phyloP scores from a whole-genome alignment of 78 protist genomes.

The Thecamonas trahens region DNA sequence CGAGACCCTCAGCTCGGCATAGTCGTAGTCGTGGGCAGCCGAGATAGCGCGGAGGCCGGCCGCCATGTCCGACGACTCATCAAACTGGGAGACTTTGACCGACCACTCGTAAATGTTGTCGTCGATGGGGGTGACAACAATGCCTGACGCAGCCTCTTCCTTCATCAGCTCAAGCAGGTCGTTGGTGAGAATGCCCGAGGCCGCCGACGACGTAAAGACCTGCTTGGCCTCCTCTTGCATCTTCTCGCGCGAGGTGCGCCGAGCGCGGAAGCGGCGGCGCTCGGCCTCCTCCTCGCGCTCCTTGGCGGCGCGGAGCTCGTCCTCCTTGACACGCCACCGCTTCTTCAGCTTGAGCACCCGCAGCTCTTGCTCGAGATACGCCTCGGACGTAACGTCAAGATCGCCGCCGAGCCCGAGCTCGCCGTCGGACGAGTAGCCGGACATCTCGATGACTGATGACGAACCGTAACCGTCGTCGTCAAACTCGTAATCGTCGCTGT shows the following conservation, averaged over 20 bases:
- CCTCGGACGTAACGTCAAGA: too few relatives aligned
- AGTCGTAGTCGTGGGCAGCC: constrained; percentile 12
- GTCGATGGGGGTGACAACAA: constrained; percentile 41
- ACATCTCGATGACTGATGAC: too few relatives aligned
- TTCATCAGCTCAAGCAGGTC: constrained; percentile 46
- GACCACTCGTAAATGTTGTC: constrained; percentile 54
- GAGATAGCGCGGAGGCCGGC: background rate
- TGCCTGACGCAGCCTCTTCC: background rate
- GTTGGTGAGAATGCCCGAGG: constrained; percentile 49
- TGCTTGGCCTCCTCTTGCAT: constrained; percentile 21
- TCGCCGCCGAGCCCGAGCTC: too few relatives aligned
- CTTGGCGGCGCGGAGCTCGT: constrained; percentile 31
- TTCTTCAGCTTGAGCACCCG: constrained; percentile 49
- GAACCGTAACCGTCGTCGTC: too few relatives aligned
- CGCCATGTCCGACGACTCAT: constrained; percentile 22
- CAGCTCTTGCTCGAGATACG: too few relatives aligned
- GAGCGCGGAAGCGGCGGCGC: too few relatives aligned
- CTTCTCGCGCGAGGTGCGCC: constrained; percentile 28
- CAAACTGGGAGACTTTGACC: constrained; percentile 46
- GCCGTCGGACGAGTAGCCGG: too few relatives aligned
- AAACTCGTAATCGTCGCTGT: too few relatives aligned
- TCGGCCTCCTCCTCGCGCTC: background rate
- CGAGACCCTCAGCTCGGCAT: constrained; percentile 33
- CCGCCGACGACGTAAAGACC: constrained; percentile 47
- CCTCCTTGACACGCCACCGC: constrained; percentile 45